These are phyloP conservation scores for Trichoderma hamatum DNA, from an alignment of 2,329 filamentous ascomycete species.

Conservation along the genomic window DNA sequence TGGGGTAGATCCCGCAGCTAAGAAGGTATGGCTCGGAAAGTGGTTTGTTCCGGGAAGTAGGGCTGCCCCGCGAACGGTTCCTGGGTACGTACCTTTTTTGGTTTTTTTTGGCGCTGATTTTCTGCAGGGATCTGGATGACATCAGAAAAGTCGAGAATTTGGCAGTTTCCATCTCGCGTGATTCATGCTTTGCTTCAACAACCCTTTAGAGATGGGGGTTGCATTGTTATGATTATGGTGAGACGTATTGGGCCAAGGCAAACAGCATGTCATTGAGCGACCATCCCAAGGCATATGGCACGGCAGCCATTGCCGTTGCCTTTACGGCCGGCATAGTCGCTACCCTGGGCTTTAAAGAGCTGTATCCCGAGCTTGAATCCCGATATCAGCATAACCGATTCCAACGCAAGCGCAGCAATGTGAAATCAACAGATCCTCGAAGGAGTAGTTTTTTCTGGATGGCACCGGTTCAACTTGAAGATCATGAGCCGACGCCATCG, in stretches of 20 bases:
- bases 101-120: background rate
- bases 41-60: conserved; percentile 20
- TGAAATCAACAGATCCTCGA: conserved; percentile 30
- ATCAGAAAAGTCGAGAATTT: conserved; percentile 29
- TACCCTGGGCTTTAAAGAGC: conserved; percentile 76
- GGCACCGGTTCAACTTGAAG: conserved; percentile 57
- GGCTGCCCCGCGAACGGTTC: conserved; percentile 19
- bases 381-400: conserved; percentile 63
- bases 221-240: background rate
- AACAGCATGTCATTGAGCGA: conserved; percentile 60
- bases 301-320: conserved; percentile 67
- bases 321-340: conserved; percentile 78
- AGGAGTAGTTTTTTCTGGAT: conserved; percentile 52
- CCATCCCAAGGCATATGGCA: conserved; percentile 64
- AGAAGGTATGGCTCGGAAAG: conserved; percentile 17
- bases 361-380: conserved; percentile 74
- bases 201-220: background rate
- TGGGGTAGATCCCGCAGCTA: conserved; percentile 11
- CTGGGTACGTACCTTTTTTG: conserved; percentile 22
- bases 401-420: conserved; percentile 42
- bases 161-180: conserved; percentile 13
- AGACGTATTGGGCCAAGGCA: background rate
- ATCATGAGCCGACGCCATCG: conserved; percentile 48
- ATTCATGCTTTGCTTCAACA: background rate
- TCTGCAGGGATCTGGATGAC: conserved; percentile 34